These are phyloP conservation scores for Plasmodium adleri DNA, from an alignment of 169 alveolate species.

Conservation along the genomic window DNA sequence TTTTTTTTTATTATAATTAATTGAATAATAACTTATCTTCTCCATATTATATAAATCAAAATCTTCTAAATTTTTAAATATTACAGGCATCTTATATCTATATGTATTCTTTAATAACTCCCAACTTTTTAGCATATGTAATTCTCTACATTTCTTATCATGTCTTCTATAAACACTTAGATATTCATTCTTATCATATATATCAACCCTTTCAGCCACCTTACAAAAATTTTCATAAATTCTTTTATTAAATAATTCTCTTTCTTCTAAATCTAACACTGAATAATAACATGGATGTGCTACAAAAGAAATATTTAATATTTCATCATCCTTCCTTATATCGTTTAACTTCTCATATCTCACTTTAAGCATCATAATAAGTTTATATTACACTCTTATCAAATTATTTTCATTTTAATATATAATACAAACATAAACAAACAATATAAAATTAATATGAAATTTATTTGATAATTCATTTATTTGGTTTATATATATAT, in stretches of 20 bases:
- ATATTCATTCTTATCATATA: conserved; percentile 54
- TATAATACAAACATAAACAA: neutral
- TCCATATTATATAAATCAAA: conserved; percentile 28
- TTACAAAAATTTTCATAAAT: conserved; percentile 18
- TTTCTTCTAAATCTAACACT: conserved; percentile 33
- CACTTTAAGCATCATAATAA: conserved; percentile 31
- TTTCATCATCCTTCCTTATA: conserved; percentile 5
- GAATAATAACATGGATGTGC: conserved; percentile 55
- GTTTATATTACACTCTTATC: neutral
- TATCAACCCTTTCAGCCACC: conserved; percentile 7
- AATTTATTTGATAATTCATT: too few relatives aligned
- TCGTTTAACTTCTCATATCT: conserved; percentile 49
- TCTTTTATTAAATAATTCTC: conserved; percentile 22
- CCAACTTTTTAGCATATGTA: conserved; percentile 28
- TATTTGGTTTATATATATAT: too few relatives aligned
- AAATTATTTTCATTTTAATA: neutral
- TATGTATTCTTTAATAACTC: conserved; percentile 48
- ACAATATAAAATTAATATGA: neutral
- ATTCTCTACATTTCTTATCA: conserved; percentile 40
- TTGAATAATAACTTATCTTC: conserved; percentile 18
- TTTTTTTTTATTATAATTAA: conserved; percentile 27
- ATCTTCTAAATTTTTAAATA: conserved; percentile 30
- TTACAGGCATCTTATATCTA: conserved; percentile 46
- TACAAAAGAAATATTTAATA: conserved; percentile 13
- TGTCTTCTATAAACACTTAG: conserved; percentile 13